A percentile compares a stretch with the other conserved stretches of the same genome.
phyloP scores from a whole-genome alignment of 2,329 filamentous ascomycete species.

The Ramichloridium luteum region DNA sequence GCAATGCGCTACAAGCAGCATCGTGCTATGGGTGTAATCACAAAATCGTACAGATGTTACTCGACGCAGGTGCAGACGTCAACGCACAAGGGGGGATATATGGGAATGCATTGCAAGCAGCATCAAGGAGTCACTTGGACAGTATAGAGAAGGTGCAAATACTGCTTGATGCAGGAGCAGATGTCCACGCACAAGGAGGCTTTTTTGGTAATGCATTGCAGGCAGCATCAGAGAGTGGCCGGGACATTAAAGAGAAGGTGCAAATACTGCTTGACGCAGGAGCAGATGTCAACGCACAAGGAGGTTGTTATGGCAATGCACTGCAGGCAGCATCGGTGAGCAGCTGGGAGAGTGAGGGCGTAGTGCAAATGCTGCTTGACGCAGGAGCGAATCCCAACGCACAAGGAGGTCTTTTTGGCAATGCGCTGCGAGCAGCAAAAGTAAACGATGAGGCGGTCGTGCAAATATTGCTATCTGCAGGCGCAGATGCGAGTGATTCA shows the following conservation, averaged over 20 bases:
- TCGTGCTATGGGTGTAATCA: no score
- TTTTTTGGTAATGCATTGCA: constrained; percentile 3
- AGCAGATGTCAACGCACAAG: neutral
- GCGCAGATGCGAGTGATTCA: no score
- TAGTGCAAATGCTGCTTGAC: constrained; percentile 4
- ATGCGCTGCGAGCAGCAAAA: no score
- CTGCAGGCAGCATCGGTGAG: constrained; percentile 8
- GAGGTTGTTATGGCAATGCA: constrained; percentile 5
- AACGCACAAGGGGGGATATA: neutral
- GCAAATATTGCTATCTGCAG: no score
- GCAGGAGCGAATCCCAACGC: constrained; percentile 4
- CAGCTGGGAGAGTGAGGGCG: neutral
- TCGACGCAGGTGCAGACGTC: no score
- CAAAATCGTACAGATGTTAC: no score
- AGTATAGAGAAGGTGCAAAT: no score
- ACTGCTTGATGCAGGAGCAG: neutral
- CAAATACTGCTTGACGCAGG: constrained; percentile 1
- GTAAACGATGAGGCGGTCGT: no score
- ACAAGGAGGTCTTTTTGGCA: no score
- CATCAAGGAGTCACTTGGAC: neutral
- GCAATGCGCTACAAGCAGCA: neutral
- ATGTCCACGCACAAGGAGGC: constrained; percentile 5
- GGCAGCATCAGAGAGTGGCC: neutral
- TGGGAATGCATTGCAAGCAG: neutral
- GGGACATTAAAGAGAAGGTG: constrained; percentile 1